phyloP scores from a whole-genome alignment of 2,329 filamentous ascomycete genomes.

The Fusarium succisae region DNA sequence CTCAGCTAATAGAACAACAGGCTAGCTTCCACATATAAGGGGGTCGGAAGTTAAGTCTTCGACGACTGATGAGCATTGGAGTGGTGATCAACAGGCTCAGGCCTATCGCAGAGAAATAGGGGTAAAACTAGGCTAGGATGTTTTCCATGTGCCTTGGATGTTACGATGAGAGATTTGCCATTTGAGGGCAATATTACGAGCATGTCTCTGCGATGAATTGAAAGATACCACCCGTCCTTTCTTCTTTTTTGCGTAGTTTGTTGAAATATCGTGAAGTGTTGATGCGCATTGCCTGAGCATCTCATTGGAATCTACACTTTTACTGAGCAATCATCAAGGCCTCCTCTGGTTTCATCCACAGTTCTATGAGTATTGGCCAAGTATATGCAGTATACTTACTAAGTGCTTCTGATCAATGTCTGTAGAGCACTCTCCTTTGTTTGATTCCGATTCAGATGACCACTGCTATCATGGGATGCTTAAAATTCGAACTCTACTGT shows the following conservation, averaged over 20 bases:
- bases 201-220: constrained; percentile 27
- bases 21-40: too few relatives aligned
- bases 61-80: neutral
- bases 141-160: constrained; percentile 22
- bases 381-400: too few relatives aligned
- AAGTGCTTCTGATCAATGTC: too few relatives aligned
- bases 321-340: neutral
- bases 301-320: neutral
- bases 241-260: neutral
- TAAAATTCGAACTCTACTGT: neutral
- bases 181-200: constrained; percentile 26
- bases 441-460: neutral
- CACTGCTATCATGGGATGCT: neutral
- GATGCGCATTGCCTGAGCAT: neutral
- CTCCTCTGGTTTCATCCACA: neutral
- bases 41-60: neutral
- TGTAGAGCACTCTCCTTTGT: neutral
- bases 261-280: neutral
- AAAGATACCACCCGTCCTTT: neutral
- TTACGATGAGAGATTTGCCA: constrained; percentile 2
- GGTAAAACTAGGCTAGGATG: constrained; percentile 13
- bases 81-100: neutral
- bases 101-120: constrained; percentile 17
- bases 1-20: neutral
- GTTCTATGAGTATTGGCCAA: neutral